Evolutionary conservation across 2,329 filamentous ascomycete species (phyloP).

Genomic region (Chrysoporthe cubensis): DNA sequence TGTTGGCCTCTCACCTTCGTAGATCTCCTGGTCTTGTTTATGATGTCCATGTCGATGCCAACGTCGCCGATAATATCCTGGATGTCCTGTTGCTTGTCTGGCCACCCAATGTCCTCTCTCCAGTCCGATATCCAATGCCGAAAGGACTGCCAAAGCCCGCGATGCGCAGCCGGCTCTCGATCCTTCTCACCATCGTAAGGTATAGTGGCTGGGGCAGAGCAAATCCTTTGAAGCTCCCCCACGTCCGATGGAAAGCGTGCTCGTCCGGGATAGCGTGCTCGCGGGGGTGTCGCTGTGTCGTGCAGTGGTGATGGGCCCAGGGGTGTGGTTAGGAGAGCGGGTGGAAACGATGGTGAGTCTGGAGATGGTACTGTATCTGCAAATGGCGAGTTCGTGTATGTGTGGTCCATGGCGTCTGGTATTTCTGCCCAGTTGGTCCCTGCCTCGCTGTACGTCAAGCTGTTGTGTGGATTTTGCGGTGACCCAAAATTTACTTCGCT

Average conservation of each 20-base stretch:
- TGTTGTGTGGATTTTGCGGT: not conserved
- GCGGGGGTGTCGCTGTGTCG: not conserved
- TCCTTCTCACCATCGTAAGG: slow-evolving; percentile 17
- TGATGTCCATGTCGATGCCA: slow-evolving; percentile 25
- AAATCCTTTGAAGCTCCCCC: not conserved
- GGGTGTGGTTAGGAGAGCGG: not conserved
- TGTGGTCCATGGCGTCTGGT: not conserved
- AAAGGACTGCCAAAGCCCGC: slow-evolving; percentile 21
- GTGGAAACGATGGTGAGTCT: not conserved
- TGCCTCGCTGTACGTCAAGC: not conserved
- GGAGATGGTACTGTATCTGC: not conserved
- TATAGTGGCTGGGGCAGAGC: not conserved
- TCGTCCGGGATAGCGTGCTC: not conserved
- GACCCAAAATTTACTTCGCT: not conserved
- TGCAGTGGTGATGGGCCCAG: not conserved
- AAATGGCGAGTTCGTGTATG: not conserved
- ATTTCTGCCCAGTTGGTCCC: not conserved
- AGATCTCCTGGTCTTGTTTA: slow-evolving; percentile 11
- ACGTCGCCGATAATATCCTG: slow-evolving; percentile 26
- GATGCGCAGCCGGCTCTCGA: slow-evolving; percentile 22
- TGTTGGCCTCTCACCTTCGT: slow-evolving; percentile 16
- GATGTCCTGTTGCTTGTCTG: slow-evolving; percentile 24
- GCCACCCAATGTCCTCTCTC: slow-evolving; percentile 22
- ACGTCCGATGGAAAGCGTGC: slow-evolving; percentile 7
- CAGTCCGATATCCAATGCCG: slow-evolving; percentile 19